A percentile compares a stretch with the other conserved stretches of the same genome.
Evolutionary conservation across 768 basidiomycete species (phyloP).

Genomic region (Lactarius evosmus): DNA sequence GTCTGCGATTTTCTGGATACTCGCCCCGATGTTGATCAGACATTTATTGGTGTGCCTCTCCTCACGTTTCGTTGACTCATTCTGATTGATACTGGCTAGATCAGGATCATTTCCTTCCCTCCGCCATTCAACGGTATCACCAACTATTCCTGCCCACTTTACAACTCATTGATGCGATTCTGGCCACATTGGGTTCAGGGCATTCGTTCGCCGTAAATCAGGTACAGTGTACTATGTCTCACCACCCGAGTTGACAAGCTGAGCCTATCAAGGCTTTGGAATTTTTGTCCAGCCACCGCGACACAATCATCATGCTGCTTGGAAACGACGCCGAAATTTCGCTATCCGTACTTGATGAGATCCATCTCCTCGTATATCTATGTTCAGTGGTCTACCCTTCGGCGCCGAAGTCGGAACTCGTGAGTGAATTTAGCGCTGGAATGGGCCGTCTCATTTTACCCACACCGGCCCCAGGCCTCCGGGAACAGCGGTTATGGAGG

Average conservation of each 20-base stretch:
- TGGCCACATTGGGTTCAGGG: constrained; percentile 71
- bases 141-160: constrained; percentile 85
- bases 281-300: constrained; percentile 78
- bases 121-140: constrained; percentile 85
- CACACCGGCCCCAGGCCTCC: constrained; percentile 40
- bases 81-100: constrained; percentile 43
- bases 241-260: background rate
- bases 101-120: constrained; percentile 81
- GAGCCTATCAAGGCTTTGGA: constrained; percentile 56
- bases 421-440: constrained; percentile 38
- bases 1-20: constrained; percentile 88
- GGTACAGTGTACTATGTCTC: constrained; percentile 38
- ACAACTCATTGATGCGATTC: constrained; percentile 72
- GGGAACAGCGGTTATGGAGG: constrained; percentile 79
- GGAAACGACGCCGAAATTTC: constrained; percentile 67
- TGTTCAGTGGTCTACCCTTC: constrained; percentile 65
- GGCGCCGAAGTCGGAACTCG: constrained; percentile 76
- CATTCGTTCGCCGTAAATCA: constrained; percentile 69
- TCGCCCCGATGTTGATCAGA: constrained; percentile 77
- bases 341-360: constrained; percentile 69
- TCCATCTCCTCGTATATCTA: constrained; percentile 73
- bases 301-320: constrained; percentile 78
- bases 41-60: constrained; percentile 63
- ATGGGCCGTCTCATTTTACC: background rate
- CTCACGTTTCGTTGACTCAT: constrained; percentile 7